Evolutionary conservation across 192 early-diverging fungal genomes (phyloP).

Genomic region (Entomortierella chlamydospora): DNA sequence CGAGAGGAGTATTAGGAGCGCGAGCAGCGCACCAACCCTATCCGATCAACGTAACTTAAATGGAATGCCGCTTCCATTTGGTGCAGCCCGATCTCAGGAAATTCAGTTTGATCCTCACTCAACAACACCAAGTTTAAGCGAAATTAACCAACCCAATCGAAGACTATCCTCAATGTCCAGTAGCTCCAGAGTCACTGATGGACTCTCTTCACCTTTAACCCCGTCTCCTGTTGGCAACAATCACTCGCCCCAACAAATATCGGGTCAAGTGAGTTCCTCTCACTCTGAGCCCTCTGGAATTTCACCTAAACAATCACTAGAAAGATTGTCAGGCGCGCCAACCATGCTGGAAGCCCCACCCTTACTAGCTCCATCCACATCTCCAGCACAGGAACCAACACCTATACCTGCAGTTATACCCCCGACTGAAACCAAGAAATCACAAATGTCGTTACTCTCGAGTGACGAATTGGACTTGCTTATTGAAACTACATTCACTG

Average conservation of each 20-base stretch:
- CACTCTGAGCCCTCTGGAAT: background rate
- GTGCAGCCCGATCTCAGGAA: background rate
- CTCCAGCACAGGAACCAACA: background rate
- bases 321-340: background rate
- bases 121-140: background rate
- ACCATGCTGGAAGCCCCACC: background rate
- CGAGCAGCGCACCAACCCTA: constrained; percentile 13
- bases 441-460: constrained; percentile 18
- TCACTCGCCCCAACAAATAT: too few relatives aligned
- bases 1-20: constrained; percentile 26
- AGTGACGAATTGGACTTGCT: constrained; percentile 45
- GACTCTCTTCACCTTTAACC: background rate
- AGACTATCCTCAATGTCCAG: background rate
- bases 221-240: too few relatives aligned
- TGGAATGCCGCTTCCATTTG: background rate
- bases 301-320: background rate
- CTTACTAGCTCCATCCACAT: background rate
- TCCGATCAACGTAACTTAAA: constrained; percentile 7
- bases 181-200: background rate
- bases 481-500: constrained; percentile 48
- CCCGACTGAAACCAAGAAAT: constrained; percentile 15
- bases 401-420: background rate
- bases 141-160: background rate
- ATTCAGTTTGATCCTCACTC: background rate
- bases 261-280: background rate